Evolutionary conservation across 768 basidiomycete species (phyloP).

Genomic region (Podaxis sp.): DNA sequence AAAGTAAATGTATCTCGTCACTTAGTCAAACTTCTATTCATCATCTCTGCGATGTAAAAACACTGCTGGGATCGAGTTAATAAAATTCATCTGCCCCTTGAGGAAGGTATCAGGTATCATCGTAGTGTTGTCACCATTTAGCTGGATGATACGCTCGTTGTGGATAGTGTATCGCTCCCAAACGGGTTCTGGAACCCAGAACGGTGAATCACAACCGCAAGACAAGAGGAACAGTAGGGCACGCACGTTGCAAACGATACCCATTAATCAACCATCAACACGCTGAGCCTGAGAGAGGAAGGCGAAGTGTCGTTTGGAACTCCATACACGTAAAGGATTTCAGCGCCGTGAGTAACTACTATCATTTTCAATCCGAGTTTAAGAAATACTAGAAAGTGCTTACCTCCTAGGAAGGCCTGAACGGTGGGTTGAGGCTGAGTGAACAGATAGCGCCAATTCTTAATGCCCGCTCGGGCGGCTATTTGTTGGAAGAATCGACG

Average conservation of each 20-base stretch:
- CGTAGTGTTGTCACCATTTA: constrained; percentile 34
- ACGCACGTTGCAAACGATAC: constrained; percentile 39
- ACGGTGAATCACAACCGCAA: background rate
- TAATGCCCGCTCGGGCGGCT: constrained; percentile 35
- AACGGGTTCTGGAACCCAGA: constrained; percentile 22
- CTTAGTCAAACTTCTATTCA: background rate
- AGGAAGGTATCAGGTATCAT: constrained; percentile 38
- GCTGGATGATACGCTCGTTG: constrained; percentile 23
- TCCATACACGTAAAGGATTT: constrained; percentile 37
- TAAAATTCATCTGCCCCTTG: constrained; percentile 34
- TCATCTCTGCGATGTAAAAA: constrained; percentile 23
- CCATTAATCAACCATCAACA: constrained; percentile 43
- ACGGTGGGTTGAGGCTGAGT: constrained; percentile 33
- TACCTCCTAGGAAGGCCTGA: constrained; percentile 31
- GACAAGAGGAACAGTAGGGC: background rate
- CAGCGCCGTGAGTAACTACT: constrained; percentile 32
- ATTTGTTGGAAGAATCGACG: constrained; percentile 40
- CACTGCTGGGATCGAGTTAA: constrained; percentile 30
- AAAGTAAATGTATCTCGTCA: background rate
- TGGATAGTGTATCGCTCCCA: constrained; percentile 31
- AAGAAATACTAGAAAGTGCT: constrained; percentile 7
- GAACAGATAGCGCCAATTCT: constrained; percentile 43
- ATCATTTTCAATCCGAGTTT: too few species aligned
- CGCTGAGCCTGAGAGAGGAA: constrained; percentile 25
- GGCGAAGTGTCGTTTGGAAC: constrained; percentile 24